Base-by-base conservation (phyloP, 192 early-diverging fungal genomes). In the Linderina pennispora region DNA sequence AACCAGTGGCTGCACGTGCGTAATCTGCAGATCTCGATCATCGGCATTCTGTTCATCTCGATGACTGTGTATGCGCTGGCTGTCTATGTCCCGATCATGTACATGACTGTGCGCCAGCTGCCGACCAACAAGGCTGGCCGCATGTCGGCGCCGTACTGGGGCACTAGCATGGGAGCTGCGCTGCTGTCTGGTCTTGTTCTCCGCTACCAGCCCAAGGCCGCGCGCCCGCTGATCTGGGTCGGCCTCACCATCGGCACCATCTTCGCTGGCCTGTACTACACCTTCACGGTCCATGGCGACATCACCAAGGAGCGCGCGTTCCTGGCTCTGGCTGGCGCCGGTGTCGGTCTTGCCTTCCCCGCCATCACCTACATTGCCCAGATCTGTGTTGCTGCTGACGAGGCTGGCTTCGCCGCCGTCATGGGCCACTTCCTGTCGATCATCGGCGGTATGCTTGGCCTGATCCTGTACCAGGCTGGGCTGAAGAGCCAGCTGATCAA, bases 361-460 rank as follows among this genome's bases (percentile, higher is more conserved):
- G 50, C 54, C 7, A 40, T 69, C 26, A 41, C 31, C 37, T 62
- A 62, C 21, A 19, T 69, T 19, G 58, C 65, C 11, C 65, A 69
- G 23, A 45, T 50, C 24, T 58, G 54, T 36, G 65, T 69, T 17
- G 50, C 65, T 1, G 41, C 49, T 10, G 50, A 62, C 15, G 65
- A 69, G 13, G 40, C 45, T 9, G 58, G 58, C 9, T 21, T 45
- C 3, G 65, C 65, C 23, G 58, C 65, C 4, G 55, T 56, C 2
- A 34, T 69, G 16, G 50, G 58, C 25, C 58, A 69, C 55, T 70
- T 70, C 48, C 28, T 70, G 47, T 70, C 65, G 2, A 44, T 69
- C 15, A 54, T 69, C 43, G 65, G 65, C 39, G 65, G 65, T 26
- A 69, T 69, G 65, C 53, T 69, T 8, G 65, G 65, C 11, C 50